These are phyloP conservation scores for Aspergillus heteromorphus DNA, from an alignment of 495 filamentous ascomycete species.

Conservation along the genomic window DNA sequence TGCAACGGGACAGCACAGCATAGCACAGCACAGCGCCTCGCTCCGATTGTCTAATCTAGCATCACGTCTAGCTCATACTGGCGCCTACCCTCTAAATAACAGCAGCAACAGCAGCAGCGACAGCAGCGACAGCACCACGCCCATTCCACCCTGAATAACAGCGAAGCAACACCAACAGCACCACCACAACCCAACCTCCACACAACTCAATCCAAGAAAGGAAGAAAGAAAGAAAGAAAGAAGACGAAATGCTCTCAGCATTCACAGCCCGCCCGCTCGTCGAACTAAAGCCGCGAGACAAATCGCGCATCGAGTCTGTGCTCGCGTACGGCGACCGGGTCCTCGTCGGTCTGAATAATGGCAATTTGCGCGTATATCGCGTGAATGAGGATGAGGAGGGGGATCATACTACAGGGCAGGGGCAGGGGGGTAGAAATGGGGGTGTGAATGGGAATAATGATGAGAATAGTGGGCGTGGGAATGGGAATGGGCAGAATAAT, in stretches of 20 bases:
- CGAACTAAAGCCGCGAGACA: slow-evolving; percentile 92
- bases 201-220: neutral
- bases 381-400: slow-evolving; percentile 56
- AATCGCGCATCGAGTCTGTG: slow-evolving; percentile 90
- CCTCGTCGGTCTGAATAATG: slow-evolving; percentile 85
- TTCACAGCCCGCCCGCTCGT: slow-evolving; percentile 94
- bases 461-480: too few relatives aligned
- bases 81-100: too few relatives aligned
- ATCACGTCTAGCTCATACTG: too few relatives aligned
- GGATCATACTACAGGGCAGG: slow-evolving; percentile 3
- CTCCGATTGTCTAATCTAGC: too few relatives aligned
- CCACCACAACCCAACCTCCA: neutral
- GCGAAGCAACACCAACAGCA: too few relatives aligned
- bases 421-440: slow-evolving; percentile 1
- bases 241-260: slow-evolving; percentile 79
- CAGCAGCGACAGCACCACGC: too few relatives aligned
- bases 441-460: neutral
- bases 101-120: too few relatives aligned
- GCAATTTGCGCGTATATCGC: slow-evolving; percentile 84
- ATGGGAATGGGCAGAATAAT: slow-evolving; percentile 7
- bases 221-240: neutral
- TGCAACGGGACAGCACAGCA: too few relatives aligned
- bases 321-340: slow-evolving; percentile 88
- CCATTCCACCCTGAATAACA: too few relatives aligned
- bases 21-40: too few relatives aligned